Evolutionary conservation across 352 stramenopile species (phyloP).

Genomic region (Phytophthora fragariaefolia): DNA sequence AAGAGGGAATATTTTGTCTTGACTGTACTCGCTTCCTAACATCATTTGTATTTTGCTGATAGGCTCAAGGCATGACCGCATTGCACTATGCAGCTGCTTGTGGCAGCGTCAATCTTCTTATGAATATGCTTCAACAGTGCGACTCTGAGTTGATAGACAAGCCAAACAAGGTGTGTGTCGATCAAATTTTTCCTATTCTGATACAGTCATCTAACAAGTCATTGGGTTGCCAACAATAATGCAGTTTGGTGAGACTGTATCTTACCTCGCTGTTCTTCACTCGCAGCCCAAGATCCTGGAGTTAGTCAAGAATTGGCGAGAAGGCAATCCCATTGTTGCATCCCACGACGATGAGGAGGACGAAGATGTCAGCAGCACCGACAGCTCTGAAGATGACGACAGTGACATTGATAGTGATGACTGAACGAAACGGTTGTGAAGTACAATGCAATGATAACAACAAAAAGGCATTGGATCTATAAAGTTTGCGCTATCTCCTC

Average conservation of each 20-base stretch:
- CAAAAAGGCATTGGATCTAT: slow-evolving; percentile 47
- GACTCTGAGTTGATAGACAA: slow-evolving; percentile 63
- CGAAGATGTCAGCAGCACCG: slow-evolving; percentile 13
- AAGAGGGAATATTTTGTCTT: background rate
- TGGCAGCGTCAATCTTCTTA: slow-evolving; percentile 65
- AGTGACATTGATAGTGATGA: slow-evolving; percentile 35
- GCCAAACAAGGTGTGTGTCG: slow-evolving; percentile 53
- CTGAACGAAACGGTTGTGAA: slow-evolving; percentile 5
- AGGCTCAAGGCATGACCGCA: slow-evolving; percentile 77
- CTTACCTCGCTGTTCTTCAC: slow-evolving; percentile 55
- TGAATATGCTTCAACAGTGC: slow-evolving; percentile 71
- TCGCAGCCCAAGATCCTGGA: slow-evolving; percentile 41
- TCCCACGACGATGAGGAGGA: slow-evolving; percentile 23
- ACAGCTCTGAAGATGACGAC: slow-evolving; percentile 24
- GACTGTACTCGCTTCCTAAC: background rate
- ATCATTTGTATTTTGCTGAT: slow-evolving; percentile 1
- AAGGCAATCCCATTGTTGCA: slow-evolving; percentile 42
- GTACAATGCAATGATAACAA: slow-evolving; percentile 14
- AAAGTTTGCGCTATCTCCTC: slow-evolving; percentile 41
- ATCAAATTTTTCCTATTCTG: background rate
- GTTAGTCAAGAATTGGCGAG: slow-evolving; percentile 51
- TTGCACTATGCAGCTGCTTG: slow-evolving; percentile 70
- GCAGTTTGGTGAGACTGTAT: slow-evolving; percentile 67
- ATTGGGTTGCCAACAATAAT: too few relatives aligned
- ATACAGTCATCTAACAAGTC: too few relatives aligned